Conservation (phyloP, 2,329 filamentous ascomycete species). For the Talaromyces sp. region DNA sequence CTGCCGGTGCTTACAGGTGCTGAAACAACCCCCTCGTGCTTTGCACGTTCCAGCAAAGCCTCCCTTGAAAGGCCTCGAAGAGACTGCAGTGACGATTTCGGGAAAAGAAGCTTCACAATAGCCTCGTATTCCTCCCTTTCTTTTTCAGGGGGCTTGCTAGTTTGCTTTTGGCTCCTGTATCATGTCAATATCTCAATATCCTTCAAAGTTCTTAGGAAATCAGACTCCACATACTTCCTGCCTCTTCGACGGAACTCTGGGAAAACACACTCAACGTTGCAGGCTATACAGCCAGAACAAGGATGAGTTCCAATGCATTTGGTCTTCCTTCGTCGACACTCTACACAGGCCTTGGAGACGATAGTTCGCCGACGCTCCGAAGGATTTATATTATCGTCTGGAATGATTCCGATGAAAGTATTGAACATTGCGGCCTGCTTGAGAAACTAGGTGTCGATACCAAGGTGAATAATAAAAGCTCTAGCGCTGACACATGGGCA, state of each 20-base stretch:
- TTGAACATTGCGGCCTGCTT: constrained; percentile 7
- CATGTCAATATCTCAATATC: not conserved
- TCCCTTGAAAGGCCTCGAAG: constrained; percentile 7
- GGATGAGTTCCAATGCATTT: constrained; percentile 15
- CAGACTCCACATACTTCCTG: constrained; percentile 6
- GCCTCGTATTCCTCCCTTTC: constrained; percentile 8
- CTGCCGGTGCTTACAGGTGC: constrained; percentile 6
- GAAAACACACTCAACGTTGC: constrained; percentile 16
- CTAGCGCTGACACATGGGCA: not conserved
- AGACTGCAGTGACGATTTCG: constrained; percentile 4
- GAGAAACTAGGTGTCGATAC: not conserved
- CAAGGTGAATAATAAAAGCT: not conserved
- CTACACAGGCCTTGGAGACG: constrained; percentile 15
- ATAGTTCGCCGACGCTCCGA: constrained; percentile 13
- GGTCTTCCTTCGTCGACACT: constrained; percentile 15
- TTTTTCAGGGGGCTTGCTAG: not conserved
- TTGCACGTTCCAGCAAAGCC: constrained; percentile 7
- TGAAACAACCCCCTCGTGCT: constrained; percentile 1
- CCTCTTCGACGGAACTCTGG: constrained; percentile 15
- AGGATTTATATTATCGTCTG: constrained; percentile 2
- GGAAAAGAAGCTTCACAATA: constrained; percentile 10
- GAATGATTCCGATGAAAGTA: constrained; percentile 11
- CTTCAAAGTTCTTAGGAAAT: not conserved
- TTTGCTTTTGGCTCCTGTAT: constrained; percentile 11
- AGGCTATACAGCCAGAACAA: constrained; percentile 14